Evolutionary conservation across 306 rosid species (phyloP), one percentile per base, ranked within the genome.

Genomic region (Hippophae rhamnoides): DNA sequence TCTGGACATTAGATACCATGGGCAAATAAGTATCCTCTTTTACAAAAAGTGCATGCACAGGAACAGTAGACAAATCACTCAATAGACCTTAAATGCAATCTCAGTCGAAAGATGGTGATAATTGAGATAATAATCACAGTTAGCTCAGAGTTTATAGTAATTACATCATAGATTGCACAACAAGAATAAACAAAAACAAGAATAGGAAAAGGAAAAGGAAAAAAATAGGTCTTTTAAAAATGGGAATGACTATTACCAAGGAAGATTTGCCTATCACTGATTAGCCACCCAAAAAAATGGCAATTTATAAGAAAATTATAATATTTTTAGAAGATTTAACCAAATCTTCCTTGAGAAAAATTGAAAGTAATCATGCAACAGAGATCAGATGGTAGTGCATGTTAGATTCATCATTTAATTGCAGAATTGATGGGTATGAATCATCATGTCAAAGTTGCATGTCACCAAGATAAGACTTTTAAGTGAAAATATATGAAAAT

Each of bases 341-440:
- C 1, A 18, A 18, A 18, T 18, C 23, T 18, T 18, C 23, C 23
- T 18, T 18, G 23, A 18, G 23, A 4, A 42, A 14, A 45, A 41
- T 6, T 52, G 0, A 43, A n/a, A 79, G 0, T 6, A 23, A 54
- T 43, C 18, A 13, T 52, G 68, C 82, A 58, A 54, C 69, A 52
- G 70, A 70, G 97, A 84, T 83, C 89, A 83, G 94, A 84, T 81
- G 92, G 90, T 85, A 81, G 89, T 83, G 98, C 95, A 87, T 83
- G 96, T 79, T 52, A 14, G 7, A 58, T 70, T 90, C 89, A 83
- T 85, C 94, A 87, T 62, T 62, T 69, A 56, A 68, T 10, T 50
- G 65, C 95, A 90, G 92, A 72, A 66, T 46, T 13, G 50, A 72
- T 86, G 89, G 90, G 72, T 79, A 69, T 18, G 52, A 23, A 81